Conservation (phyloP, 805 yeast genomes). For the Saturnispora serradocipensis region DNA sequence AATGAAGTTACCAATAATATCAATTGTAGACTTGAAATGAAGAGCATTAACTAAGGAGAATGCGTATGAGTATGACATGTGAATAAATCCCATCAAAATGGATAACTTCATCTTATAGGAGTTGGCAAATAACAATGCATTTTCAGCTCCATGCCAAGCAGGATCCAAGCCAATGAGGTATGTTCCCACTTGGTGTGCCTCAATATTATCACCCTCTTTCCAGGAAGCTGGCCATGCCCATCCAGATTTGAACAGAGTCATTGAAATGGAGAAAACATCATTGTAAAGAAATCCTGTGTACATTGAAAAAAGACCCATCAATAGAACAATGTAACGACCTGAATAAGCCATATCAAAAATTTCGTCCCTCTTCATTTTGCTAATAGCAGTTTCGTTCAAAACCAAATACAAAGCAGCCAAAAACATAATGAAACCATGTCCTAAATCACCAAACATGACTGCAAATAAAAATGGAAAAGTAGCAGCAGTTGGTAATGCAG, state of each 20-base stretch:
- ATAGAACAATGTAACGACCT: slow-evolving; percentile 82
- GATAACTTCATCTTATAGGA: slow-evolving; percentile 97
- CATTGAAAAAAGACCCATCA: slow-evolving; percentile 94
- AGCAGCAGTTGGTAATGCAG: slow-evolving; percentile 88
- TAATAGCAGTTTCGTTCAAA: slow-evolving; percentile 62
- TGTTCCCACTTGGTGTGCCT: slow-evolving; percentile 56
- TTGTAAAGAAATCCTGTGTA: slow-evolving; percentile 92
- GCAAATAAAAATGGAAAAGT: slow-evolving; percentile 99
- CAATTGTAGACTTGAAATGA: slow-evolving; percentile 61
- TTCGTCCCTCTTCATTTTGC: slow-evolving; percentile 70
- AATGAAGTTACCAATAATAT: slow-evolving; percentile 83
- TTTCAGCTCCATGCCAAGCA: slow-evolving; percentile 97
- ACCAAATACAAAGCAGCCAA: slow-evolving; percentile 67
- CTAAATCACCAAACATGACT: slow-evolving; percentile 97
- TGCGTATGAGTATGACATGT: slow-evolving; percentile 84
- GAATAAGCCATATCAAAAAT: slow-evolving; percentile 92
- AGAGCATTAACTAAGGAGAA: slow-evolving; percentile 78
- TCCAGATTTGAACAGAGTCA: slow-evolving; percentile 81
- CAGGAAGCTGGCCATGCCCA: slow-evolving; percentile 88
- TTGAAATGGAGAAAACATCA: slow-evolving; percentile 85
- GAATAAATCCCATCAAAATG: slow-evolving; percentile 85
- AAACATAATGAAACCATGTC: slow-evolving; percentile 84
- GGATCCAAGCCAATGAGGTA: slow-evolving; percentile 86
- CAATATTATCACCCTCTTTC: slow-evolving; percentile 58
- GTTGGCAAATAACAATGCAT: slow-evolving; percentile 80